phyloP scores from a whole-genome alignment of 768 basidiomycete species.

The Lepiota subincarnata region DNA sequence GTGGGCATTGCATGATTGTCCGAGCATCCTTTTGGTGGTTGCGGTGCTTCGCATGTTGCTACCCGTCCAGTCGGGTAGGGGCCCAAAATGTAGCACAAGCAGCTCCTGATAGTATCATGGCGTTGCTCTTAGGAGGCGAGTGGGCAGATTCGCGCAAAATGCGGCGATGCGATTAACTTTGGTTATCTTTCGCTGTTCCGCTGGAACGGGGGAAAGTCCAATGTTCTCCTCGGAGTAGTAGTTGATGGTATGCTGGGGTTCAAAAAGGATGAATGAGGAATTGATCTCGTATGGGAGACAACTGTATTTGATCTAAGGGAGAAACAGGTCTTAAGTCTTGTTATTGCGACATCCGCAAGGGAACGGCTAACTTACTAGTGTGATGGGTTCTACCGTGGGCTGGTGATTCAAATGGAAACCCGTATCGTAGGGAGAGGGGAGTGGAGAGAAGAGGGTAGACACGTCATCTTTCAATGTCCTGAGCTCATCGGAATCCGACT shows the following conservation, averaged over 20 bases:
- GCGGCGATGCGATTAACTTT: conserved; percentile 18
- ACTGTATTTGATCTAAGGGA: conserved; percentile 10
- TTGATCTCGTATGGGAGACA: conserved; percentile 15
- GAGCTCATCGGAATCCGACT: conserved; percentile 11
- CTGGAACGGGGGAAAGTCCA: conserved; percentile 17
- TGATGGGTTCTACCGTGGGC: conserved; percentile 8
- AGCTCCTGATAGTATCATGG: not conserved
- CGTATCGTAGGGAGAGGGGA: conserved; percentile 7
- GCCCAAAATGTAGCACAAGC: not conserved
- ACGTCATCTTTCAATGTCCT: conserved; percentile 9
- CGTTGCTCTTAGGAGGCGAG: conserved; percentile 11
- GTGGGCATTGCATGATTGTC: too few relatives aligned
- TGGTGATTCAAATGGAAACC: conserved; percentile 9
- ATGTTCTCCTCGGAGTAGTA: conserved; percentile 20
- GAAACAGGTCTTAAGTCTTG: not conserved
- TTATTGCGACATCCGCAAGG: not conserved
- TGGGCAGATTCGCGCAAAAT: conserved; percentile 22
- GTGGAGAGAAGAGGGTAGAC: not conserved
- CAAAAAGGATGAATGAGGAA: conserved; percentile 16
- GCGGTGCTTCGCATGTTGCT: not conserved
- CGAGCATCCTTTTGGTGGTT: not conserved
- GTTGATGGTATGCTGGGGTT: conserved; percentile 15
- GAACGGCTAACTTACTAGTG: conserved; percentile 2
- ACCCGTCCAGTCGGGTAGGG: not conserved
- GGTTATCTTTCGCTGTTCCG: conserved; percentile 13